These are phyloP conservation scores for Apiospora pterosperma DNA, from an alignment of 2,329 filamentous ascomycete genomes.

Conservation along the genomic window DNA sequence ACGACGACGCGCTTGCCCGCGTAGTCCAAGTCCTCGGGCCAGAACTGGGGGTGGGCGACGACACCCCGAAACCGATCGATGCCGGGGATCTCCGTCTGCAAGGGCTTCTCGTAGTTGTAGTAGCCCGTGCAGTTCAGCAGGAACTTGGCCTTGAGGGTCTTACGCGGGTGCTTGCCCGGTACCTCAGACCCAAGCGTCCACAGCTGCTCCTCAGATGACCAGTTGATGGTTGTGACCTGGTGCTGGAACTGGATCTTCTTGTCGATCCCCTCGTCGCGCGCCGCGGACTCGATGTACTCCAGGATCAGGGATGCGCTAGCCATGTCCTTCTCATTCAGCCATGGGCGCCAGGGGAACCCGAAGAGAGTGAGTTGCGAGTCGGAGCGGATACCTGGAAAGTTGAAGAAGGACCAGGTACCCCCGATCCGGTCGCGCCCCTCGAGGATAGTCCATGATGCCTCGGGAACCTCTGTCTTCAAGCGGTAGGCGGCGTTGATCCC, in stretches of 20 bases:
- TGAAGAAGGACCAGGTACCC: conserved; percentile 77
- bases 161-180: conserved; percentile 39
- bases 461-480: conserved; percentile 55
- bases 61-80: conserved; percentile 57
- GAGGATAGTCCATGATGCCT: conserved; percentile 58
- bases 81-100: conserved; percentile 53
- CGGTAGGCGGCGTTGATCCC: conserved; percentile 71
- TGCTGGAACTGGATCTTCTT: conserved; percentile 49
- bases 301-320: conserved; percentile 38
- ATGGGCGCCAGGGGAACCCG: conserved; percentile 68
- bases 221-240: conserved; percentile 46
- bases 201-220: conserved; percentile 48
- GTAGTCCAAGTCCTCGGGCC: conserved; percentile 67
- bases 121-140: conserved; percentile 62
- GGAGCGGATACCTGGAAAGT: conserved; percentile 68
- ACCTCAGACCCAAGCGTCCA: conserved; percentile 55
- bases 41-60: conserved; percentile 65
- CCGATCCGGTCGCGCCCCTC: conserved; percentile 65
- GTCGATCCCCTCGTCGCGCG: conserved; percentile 46
- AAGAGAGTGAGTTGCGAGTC: conserved; percentile 61
- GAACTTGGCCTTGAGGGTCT: conserved; percentile 45
- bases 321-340: conserved; percentile 42
- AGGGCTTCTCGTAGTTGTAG: conserved; percentile 57
- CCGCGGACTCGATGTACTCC: conserved; percentile 49
- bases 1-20: conserved; percentile 65